Evolutionary conservation across 495 filamentous ascomycete species (phyloP), one percentile per base, ranked within the genome.

Genomic region (Hypoxylon subgilvum): DNA sequence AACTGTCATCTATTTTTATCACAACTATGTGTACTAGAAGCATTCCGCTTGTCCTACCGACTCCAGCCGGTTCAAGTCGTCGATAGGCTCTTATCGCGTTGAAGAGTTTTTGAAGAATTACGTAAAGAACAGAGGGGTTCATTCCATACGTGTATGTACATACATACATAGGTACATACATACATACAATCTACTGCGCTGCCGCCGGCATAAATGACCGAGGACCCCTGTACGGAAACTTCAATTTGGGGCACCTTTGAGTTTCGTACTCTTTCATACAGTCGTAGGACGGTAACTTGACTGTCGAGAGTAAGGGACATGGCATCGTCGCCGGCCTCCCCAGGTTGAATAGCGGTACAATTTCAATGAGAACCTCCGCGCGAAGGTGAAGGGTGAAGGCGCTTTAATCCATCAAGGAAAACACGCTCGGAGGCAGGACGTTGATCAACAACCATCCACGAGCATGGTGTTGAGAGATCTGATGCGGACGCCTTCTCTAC

Each of bases 261-360:
- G n/a, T n/a, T n/a, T n/a, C 64, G 10, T 45, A 66, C 19, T 72
- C 75, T 34, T 72, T n/a, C n/a, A n/a, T 73, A 0, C 53, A 66
- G 44, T 71, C 73, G 17, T 63, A 73, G 34, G 12, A 18, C n/a
- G 63, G 67, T 0, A 36, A 58, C 12, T 16, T 76, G 3, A 34
- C 28, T 17, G 28, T 71, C 6, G 61, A 63, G 8, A 66, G 70
- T 14, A 31, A 12, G 5, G n/a, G 17, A 0, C 70, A 74, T 46
- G 42, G 46, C 6, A 72, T 72, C 23, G 49, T 72, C 12, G 51
- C 57, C 0, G 54, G 13, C 3, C 51, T 58, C 3, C 23, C 61
- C 7, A 57, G 70, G 61, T 69, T 50, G 72, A 75, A 30, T 72
- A 77, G 50, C 75, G 71, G 70, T 77, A 77, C 44, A 72, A 72